A percentile compares a stretch with the other conserved stretches of the same genome.
phyloP scores from a whole-genome alignment of 768 basidiomycete species.

The Tylopilus rubrobrunneus region DNA sequence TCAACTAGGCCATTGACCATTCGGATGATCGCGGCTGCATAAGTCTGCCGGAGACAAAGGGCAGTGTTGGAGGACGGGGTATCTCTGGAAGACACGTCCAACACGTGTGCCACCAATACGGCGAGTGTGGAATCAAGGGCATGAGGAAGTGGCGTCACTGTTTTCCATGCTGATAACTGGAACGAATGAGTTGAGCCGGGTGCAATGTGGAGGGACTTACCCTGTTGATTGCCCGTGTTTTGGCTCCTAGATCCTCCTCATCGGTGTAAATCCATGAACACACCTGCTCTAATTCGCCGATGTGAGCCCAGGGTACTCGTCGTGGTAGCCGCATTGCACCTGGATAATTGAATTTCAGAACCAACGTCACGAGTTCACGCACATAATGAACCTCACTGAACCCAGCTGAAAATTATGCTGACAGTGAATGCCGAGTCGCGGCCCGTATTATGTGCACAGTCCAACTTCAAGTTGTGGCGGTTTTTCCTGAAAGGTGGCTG shows the following conservation, averaged over 20 bases:
- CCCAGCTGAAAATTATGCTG: background rate
- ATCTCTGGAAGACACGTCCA: conserved; percentile 40
- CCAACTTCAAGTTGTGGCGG: too few species aligned
- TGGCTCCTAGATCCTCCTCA: conserved; percentile 54
- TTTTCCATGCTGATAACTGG: conserved; percentile 78
- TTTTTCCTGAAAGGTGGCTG: background rate
- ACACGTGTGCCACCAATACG: conserved; percentile 54
- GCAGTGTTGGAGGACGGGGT: conserved; percentile 26
- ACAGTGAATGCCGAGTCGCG: background rate
- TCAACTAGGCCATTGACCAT: conserved; percentile 96
- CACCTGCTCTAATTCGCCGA: conserved; percentile 68
- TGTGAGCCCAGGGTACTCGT: conserved; percentile 73
- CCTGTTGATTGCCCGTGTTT: conserved; percentile 56
- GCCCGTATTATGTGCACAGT: too few species aligned
- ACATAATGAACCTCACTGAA: background rate
- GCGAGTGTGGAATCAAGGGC: conserved; percentile 72
- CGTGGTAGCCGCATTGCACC: conserved; percentile 65
- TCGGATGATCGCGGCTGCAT: conserved; percentile 77
- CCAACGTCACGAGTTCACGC: background rate
- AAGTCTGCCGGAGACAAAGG: conserved; percentile 67
- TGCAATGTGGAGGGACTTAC: conserved; percentile 38
- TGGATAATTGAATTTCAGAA: background rate
- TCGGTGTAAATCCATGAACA: conserved; percentile 73
- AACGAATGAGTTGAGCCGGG: conserved; percentile 9
- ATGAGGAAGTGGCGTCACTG: conserved; percentile 72